Evolutionary conservation across 306 rosid species (phyloP).

Genomic region (Erythrophleum fordii): DNA sequence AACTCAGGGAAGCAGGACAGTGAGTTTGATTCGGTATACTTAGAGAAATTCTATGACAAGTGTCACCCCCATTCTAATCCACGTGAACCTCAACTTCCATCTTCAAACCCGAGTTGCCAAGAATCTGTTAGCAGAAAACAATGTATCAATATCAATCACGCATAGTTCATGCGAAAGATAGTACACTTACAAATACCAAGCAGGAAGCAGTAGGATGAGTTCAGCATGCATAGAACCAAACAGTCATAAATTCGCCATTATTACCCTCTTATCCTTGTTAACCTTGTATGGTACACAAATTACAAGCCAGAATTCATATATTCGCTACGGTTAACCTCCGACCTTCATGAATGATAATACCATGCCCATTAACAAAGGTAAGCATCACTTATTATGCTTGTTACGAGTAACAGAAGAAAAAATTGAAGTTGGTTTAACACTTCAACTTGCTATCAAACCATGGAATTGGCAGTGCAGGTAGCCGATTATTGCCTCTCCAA

Average conservation of each 20-base stretch:
- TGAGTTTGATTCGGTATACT: not conserved
- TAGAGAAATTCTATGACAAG: slow-evolving; percentile 22
- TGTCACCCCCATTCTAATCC: slow-evolving; percentile 47
- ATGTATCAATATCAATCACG: slow-evolving; percentile 6
- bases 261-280: not conserved
- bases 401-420: slow-evolving; percentile 34
- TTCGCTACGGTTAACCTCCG: not conserved
- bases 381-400: slow-evolving; percentile 15
- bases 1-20: slow-evolving; percentile 12
- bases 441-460: not conserved
- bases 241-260: not conserved
- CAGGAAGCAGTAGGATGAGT: slow-evolving; percentile 24
- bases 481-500: not conserved
- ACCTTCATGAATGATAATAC: not conserved
- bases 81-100: slow-evolving; percentile 81
- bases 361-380: not conserved
- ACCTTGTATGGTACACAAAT: not conserved
- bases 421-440: not conserved
- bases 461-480: not conserved
- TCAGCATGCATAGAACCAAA: slow-evolving; percentile 16
- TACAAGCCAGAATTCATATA: not conserved
- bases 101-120: slow-evolving; percentile 63
- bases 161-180: slow-evolving; percentile 28
- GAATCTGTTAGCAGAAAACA: slow-evolving; percentile 54
- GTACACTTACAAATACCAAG: slow-evolving; percentile 32